phyloP scores from a whole-genome alignment of 176 grass and related monocot genomes.

The Metroxylon sagu region DNA sequence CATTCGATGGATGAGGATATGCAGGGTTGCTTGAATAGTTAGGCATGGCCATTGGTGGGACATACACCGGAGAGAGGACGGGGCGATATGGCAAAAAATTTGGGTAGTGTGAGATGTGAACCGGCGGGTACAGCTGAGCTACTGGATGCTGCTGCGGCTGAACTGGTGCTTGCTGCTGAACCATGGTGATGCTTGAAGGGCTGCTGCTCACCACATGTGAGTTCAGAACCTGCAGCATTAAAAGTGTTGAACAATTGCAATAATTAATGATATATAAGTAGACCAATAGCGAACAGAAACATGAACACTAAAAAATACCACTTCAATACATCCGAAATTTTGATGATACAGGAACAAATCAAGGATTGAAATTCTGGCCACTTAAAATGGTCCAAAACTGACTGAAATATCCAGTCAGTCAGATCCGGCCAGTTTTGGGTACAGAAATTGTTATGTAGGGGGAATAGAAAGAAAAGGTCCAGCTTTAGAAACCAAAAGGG shows the following conservation, averaged over 20 bases:
- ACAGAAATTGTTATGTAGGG: too few relatives aligned
- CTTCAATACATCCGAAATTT: too few relatives aligned
- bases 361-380: too few relatives aligned
- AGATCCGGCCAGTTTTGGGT: too few relatives aligned
- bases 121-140: slow-evolving; percentile 57
- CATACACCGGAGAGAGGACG: slow-evolving; percentile 61
- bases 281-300: too few relatives aligned
- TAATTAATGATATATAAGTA: too few relatives aligned
- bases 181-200: slow-evolving; percentile 20
- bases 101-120: slow-evolving; percentile 60
- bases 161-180: slow-evolving; percentile 48
- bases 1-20: slow-evolving; percentile 51
- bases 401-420: too few relatives aligned
- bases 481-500: too few relatives aligned
- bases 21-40: slow-evolving; percentile 61
- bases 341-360: too few relatives aligned
- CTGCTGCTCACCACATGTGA: slow-evolving; percentile 34
- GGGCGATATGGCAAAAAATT: slow-evolving; percentile 79
- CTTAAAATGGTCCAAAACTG: too few relatives aligned
- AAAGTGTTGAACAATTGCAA: not conserved
- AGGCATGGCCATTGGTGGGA: slow-evolving; percentile 54
- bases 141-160: slow-evolving; percentile 39
- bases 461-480: too few relatives aligned
- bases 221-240: slow-evolving; percentile 34
- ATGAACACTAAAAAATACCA: too few relatives aligned